Percentiles rank a stretch among this genome's conserved stretches.
These are phyloP conservation scores for Picochlorum sp. DNA, from an alignment of 139 green algal species.

Conservation along the genomic window DNA sequence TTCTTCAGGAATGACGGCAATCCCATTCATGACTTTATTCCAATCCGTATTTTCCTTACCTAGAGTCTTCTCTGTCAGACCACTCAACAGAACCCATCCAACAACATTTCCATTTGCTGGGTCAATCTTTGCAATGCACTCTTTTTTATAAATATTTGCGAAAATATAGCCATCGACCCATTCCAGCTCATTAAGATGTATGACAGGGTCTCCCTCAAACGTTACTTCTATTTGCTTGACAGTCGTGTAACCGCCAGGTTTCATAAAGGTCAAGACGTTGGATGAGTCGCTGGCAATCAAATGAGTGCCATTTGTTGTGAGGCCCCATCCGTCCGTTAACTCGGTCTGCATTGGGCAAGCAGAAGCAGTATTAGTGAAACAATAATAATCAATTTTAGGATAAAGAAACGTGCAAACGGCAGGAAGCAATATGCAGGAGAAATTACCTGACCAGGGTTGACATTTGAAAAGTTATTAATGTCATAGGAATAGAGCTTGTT, in stretches of 20 bases:
- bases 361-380: not conserved
- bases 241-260: constrained; percentile 28
- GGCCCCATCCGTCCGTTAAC: constrained; percentile 68
- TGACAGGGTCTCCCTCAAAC: not conserved
- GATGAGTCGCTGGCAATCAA: constrained; percentile 63
- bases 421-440: not conserved
- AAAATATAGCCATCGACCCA: constrained; percentile 60
- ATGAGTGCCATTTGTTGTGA: constrained; percentile 47
- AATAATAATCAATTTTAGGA: not conserved
- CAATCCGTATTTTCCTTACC: constrained; percentile 3
- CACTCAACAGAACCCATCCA: constrained; percentile 49
- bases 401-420: not conserved
- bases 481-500: constrained; percentile 24
- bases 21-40: constrained; percentile 87
- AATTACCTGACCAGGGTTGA: not conserved
- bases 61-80: constrained; percentile 27
- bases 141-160: constrained; percentile 74
- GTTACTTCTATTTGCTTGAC: constrained; percentile 14
- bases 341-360: too few relatives aligned
- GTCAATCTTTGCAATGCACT: constrained; percentile 77
- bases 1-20: constrained; percentile 53
- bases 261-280: constrained; percentile 42
- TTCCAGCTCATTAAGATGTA: constrained; percentile 61
- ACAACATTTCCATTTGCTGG: constrained; percentile 37
- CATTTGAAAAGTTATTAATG: constrained; percentile 16